These are phyloP conservation scores for Diphasiastrum complanatum DNA, from an alignment of 83 land plant species.

Conservation along the genomic window DNA sequence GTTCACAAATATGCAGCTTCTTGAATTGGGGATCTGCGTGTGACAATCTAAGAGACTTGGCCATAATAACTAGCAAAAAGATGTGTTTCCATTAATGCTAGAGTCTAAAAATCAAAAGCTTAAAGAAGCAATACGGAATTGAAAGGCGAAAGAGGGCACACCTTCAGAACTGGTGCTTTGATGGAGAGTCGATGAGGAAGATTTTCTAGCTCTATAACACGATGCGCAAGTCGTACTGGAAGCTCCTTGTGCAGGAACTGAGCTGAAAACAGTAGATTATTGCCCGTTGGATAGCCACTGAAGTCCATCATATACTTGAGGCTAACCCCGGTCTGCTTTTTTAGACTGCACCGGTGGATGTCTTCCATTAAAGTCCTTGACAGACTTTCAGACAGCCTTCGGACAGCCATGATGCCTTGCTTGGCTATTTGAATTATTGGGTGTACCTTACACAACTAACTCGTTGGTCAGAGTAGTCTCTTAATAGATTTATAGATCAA, in stretches of 20 bases:
- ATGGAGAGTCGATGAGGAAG: conserved; percentile 79
- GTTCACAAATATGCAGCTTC: too few species aligned
- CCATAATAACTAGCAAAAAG: too few species aligned
- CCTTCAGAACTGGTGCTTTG: conserved; percentile 82
- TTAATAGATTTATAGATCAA: too few species aligned
- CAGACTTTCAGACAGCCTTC: conserved; percentile 40
- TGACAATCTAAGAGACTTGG: too few species aligned
- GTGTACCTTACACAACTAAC: too few species aligned
- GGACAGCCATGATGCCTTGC: conserved; percentile 36
- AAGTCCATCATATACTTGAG: conserved; percentile 96
- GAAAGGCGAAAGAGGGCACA: too few species aligned
- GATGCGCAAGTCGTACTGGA: conserved; percentile 79
- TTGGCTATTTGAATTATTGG: too few species aligned
- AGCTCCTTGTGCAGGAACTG: conserved; percentile 97
- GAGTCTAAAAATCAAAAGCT: too few species aligned
- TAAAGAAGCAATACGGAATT: too few species aligned
- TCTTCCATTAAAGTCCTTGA: conserved; percentile 64
- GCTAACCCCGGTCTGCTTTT: conserved; percentile 92
- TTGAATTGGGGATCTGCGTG: too few species aligned
- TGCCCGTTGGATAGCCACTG: conserved; percentile 52
- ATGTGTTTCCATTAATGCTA: too few species aligned
- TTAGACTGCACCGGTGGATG: conserved; percentile 68
- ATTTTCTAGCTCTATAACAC: conserved; percentile 79
- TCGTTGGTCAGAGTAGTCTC: too few species aligned
- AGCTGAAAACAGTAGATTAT: conserved; percentile 64